Evolutionary conservation across 2,329 filamentous ascomycete genomes (phyloP).

Genomic region (Podosphaera xanthii): DNA sequence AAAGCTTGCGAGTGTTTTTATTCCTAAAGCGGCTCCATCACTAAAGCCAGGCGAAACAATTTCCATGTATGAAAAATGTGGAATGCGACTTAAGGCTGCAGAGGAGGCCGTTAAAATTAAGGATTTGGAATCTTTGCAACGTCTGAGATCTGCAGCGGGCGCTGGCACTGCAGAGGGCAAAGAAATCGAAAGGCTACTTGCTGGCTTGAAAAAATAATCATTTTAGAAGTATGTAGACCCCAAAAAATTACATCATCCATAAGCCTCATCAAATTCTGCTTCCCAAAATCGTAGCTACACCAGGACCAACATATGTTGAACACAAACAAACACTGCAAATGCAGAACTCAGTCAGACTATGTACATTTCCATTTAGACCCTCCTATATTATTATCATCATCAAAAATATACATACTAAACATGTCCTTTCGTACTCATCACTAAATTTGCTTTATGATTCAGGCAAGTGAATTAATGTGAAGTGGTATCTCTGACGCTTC

Average conservation of each 20-base stretch:
- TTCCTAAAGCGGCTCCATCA: slow-evolving; percentile 50
- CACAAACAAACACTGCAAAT: no score
- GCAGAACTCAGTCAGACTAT: not conserved
- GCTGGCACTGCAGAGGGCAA: slow-evolving; percentile 39
- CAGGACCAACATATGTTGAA: no score
- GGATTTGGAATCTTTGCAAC: slow-evolving; percentile 52
- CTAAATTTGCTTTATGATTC: not conserved
- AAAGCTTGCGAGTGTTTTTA: slow-evolving; percentile 59
- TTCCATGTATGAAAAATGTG: slow-evolving; percentile 92
- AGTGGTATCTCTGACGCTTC: not conserved
- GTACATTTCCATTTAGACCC: not conserved
- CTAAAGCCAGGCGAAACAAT: slow-evolving; percentile 47
- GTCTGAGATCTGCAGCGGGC: slow-evolving; percentile 51
- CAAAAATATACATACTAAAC: not conserved
- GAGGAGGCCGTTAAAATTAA: slow-evolving; percentile 75
- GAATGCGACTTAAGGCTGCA: slow-evolving; percentile 66
- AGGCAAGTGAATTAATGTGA: not conserved
- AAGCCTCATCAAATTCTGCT: not conserved
- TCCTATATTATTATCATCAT: not conserved
- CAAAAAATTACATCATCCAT: not conserved
- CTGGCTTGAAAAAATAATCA: slow-evolving; percentile 26
- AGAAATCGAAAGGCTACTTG: slow-evolving; percentile 66
- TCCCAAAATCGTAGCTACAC: not conserved
- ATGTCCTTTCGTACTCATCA: not conserved
- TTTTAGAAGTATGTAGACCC: no score